Base-by-base conservation (phyloP, 2,329 filamentous ascomycete species). In the Karstenula rhodostoma region DNA sequence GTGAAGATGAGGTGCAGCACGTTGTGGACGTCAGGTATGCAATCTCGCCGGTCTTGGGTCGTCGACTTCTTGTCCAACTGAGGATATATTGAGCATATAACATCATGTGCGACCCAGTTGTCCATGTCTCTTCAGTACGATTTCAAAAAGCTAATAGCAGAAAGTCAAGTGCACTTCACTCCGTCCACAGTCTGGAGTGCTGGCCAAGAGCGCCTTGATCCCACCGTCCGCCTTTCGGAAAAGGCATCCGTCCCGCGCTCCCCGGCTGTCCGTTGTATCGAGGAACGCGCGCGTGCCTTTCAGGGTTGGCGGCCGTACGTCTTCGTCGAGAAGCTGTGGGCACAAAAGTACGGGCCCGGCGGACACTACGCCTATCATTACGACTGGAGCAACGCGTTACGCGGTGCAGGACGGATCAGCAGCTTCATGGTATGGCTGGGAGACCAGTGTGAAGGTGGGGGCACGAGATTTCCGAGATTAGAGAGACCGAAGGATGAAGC, bases 401-500 rank as follows among this genome's bases (percentile, higher is more conserved):
- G 81, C 80, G 42, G 64, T 57, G 54, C 72, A 59, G 60, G 78
- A 37, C 77, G 87, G 0, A 74, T 85, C 6, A 86, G 82, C 57
- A 86, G 82, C 2, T 89, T 89, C 67, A 88, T 89, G 85, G 86
- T 89, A 1, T 89, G 88, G 67, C 71, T 89, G 9, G 73, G 71
- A 9, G 71, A 71, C 4, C 77, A 84, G 49, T 86, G 85, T 62
- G 78, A 78, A 17, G 87, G 87, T 1, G 87, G 87, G 1, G 87
- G 86, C 3, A 89, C 87, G 23, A 83, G 87, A 66, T 89, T 89
- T 58, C 86, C 86, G 4, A 75, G 83, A 2, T 61, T 89, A 19
- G 66, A 68, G 40, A 80, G 71, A 73, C 83, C 83, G 35, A 57
- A 58, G 17, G 80, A 77, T 23, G 65, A 72, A 37, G 73, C 75